Conservation (phyloP, 2,329 filamentous ascomycete genomes). For the Stachybotrys chlorohalonatus region DNA sequence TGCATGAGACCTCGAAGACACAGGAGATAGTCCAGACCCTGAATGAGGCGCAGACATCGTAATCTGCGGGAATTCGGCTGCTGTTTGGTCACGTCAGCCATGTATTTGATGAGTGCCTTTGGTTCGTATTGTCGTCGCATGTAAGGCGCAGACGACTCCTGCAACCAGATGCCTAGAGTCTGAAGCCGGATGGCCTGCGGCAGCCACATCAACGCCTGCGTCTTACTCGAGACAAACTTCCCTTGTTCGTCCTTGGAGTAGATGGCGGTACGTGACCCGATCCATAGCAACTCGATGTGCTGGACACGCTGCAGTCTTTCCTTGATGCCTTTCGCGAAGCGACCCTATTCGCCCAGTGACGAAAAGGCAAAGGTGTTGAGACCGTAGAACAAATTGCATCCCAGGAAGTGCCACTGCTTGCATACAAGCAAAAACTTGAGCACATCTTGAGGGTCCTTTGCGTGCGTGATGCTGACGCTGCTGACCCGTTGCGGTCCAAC, state of each 20-base stretch:
- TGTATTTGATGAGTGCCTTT: slow-evolving; percentile 7
- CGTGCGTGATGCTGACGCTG: slow-evolving; percentile 21
- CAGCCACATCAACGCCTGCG: slow-evolving; percentile 24
- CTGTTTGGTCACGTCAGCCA: slow-evolving; percentile 16
- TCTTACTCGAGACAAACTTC: slow-evolving; percentile 27
- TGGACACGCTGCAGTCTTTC: slow-evolving; percentile 31
- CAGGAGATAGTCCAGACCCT: slow-evolving; percentile 35
- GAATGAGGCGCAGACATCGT: slow-evolving; percentile 28
- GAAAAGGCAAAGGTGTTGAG: slow-evolving; percentile 41
- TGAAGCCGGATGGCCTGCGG: slow-evolving; percentile 27
- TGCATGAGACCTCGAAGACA: slow-evolving; percentile 32
- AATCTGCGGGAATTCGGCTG: slow-evolving; percentile 31
- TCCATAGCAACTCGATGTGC: slow-evolving; percentile 34
- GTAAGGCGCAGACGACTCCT: slow-evolving; percentile 21
- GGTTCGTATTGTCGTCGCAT: slow-evolving; percentile 30
- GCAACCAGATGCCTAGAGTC: slow-evolving; percentile 28
- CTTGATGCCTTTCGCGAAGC: slow-evolving; percentile 34
- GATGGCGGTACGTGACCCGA: slow-evolving; percentile 24
- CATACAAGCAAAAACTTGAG: slow-evolving; percentile 29
- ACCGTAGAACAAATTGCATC: slow-evolving; percentile 36
- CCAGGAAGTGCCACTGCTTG: slow-evolving; percentile 29
- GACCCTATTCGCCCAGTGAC: slow-evolving; percentile 41
- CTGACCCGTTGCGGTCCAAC: slow-evolving; percentile 19
- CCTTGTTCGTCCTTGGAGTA: slow-evolving; percentile 2
- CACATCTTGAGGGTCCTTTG: slow-evolving; percentile 23